phyloP scores from a whole-genome alignment of 2,329 filamentous ascomycete species.

The Macrophomina pseudophaseolina region DNA sequence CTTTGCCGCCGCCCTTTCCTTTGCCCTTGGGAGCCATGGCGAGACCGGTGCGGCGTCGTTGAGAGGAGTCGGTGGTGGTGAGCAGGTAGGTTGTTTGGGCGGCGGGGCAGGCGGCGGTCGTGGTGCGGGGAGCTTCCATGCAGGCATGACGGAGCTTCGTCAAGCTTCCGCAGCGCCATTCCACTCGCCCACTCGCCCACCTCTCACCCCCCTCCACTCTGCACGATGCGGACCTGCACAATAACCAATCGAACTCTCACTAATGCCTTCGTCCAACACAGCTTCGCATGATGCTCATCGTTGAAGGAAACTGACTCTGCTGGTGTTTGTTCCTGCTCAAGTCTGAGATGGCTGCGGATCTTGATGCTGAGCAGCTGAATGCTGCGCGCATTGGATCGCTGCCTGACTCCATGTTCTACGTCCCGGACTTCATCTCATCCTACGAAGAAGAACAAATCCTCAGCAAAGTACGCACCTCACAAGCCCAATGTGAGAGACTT shows the following conservation, averaged over 20 bases:
- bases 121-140: conserved; percentile 16
- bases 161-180: background rate
- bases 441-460: conserved; percentile 76
- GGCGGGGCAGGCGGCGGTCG: conserved; percentile 11
- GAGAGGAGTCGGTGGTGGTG: background rate
- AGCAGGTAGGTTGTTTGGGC: background rate
- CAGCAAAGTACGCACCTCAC: conserved; percentile 61
- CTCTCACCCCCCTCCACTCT: background rate
- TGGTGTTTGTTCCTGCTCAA: background rate
- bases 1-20: conserved; percentile 8
- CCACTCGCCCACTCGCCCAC: background rate
- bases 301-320: background rate
- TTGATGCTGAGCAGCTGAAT: conserved; percentile 23
- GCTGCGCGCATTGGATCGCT: conserved; percentile 56
- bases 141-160: background rate
- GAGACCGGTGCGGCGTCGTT: background rate
- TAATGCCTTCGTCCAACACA: background rate
- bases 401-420: conserved; percentile 77
- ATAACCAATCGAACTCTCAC: background rate
- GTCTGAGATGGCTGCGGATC: background rate
- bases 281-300: background rate
- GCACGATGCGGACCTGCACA: background rate
- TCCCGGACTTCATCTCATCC: conserved; percentile 79
- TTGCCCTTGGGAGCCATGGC: conserved; percentile 25
- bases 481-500: background rate